Percentiles rank a stretch among this genome's conserved stretches.
These are phyloP conservation scores for Albizia julibrissin DNA, from an alignment of 306 rosid species.

Conservation along the genomic window DNA sequence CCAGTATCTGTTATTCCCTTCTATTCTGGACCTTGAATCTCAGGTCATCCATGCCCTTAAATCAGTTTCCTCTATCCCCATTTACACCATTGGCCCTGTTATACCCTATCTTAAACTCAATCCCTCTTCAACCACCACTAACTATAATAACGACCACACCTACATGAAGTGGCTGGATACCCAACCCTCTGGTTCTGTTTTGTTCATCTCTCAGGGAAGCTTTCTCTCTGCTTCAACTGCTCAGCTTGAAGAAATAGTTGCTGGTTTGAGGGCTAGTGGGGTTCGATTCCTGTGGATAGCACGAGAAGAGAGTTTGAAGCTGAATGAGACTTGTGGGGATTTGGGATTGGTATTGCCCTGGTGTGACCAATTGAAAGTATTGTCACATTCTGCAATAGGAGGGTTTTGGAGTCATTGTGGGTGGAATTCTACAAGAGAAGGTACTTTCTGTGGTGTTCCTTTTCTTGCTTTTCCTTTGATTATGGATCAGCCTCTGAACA, in stretches of 20 bases:
- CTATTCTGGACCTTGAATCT: slow-evolving; percentile 50
- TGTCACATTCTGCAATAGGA: slow-evolving; percentile 54
- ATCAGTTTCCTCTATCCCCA: slow-evolving; percentile 33
- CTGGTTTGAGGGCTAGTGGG: slow-evolving; percentile 38
- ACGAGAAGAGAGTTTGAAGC: slow-evolving; percentile 25
- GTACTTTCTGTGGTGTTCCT: slow-evolving; percentile 56
- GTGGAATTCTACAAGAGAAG: slow-evolving; percentile 62
- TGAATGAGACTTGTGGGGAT: slow-evolving; percentile 43
- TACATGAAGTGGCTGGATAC: slow-evolving; percentile 46
- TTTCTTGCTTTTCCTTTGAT: slow-evolving; percentile 53
- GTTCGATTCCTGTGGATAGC: slow-evolving; percentile 56
- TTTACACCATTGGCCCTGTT: slow-evolving; percentile 53
- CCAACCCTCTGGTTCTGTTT: slow-evolving; percentile 48
- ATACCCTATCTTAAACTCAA: slow-evolving; percentile 39
- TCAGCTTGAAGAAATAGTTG: slow-evolving; percentile 54
- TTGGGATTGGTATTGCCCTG: slow-evolving; percentile 45
- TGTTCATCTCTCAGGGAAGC: slow-evolving; percentile 62
- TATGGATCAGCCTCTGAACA: slow-evolving; percentile 47
- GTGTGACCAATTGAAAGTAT: slow-evolving; percentile 68
- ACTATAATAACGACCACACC: background rate
- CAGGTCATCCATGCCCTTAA: slow-evolving; percentile 39
- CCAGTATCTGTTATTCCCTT: slow-evolving; percentile 42
- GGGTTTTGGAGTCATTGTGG: slow-evolving; percentile 70
- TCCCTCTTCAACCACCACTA: background rate
- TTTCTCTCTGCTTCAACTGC: slow-evolving; percentile 43